phyloP scores from a whole-genome alignment of 1,284 basidiomycete species.

The Rhizoctonia solani region DNA sequence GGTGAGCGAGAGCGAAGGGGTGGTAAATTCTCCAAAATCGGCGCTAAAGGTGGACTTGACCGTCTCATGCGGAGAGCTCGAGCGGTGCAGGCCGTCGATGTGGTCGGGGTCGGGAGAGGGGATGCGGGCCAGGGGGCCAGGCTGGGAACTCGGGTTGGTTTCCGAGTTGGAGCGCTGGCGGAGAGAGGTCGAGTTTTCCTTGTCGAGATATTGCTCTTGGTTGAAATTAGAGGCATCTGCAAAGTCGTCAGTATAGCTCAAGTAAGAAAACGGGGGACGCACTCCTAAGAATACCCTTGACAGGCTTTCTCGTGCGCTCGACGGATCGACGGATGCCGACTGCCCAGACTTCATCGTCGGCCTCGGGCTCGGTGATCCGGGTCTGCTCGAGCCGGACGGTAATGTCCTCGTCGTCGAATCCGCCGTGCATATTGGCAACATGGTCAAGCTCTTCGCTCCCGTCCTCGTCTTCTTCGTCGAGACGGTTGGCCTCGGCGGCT shows the following conservation, averaged over 20 bases:
- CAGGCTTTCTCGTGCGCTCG: conserved; percentile 66
- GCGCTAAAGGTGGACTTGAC: conserved; percentile 29
- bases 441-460: conserved; percentile 32
- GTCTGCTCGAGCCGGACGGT: conserved; percentile 62
- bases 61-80: conserved; percentile 51
- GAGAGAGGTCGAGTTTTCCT: conserved; percentile 50
- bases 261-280: conserved; percentile 45
- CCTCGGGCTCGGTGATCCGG: no score
- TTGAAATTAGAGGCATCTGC: conserved; percentile 66
- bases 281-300: conserved; percentile 91
- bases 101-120: conserved; percentile 81
- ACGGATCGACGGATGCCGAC: conserved; percentile 67
- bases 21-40: conserved; percentile 42
- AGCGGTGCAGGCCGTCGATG: conserved; percentile 79
- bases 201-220: conserved; percentile 60
- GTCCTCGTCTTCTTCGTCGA: conserved; percentile 60
- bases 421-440: conserved; percentile 47
- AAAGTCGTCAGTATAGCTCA: conserved; percentile 40
- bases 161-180: conserved; percentile 76
- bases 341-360: conserved; percentile 71
- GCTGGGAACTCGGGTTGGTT: conserved; percentile 60
- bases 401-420: conserved; percentile 73
- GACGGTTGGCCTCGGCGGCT: conserved; percentile 19
- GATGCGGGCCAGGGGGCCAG: conserved; percentile 75
- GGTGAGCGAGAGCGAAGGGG: conserved; percentile 24